Base-by-base conservation (phyloP, 352 stramenopile species). In the Hyaloperonospora brassicae region DNA sequence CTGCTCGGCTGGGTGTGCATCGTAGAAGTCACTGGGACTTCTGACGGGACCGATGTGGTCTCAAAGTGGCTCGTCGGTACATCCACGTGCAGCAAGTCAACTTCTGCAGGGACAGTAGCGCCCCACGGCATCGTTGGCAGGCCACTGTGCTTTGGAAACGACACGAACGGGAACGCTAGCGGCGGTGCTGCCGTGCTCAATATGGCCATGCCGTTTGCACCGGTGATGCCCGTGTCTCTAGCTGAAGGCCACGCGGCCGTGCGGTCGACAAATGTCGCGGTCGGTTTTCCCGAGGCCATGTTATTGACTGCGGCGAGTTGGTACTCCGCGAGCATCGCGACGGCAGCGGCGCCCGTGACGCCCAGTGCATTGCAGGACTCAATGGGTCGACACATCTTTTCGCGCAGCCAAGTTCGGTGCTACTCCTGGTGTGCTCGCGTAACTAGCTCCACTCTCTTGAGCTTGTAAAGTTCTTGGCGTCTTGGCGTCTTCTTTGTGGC, bases 351-450 rank as follows among this genome's bases (percentile, higher is more conserved):
- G 62, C 76, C 76, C 75, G 88, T 87, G 66, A 70, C 79, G 72
- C 76, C 76, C 64, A 90, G 66, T 72, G 80, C 85, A 84, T 90
- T 76, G 50, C 80, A 50, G 39, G 77, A 88, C 73, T 88, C 80
- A 74, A 90, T 90, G 60, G 80, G 80, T 70, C 80, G 77, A 64
- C 80, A 90, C 80, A 88, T 90, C n/a, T n/a, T n/a, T n/a, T n/a
- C n/a, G 67, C 21, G 59, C 14, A 42, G 36, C 36, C n/a, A 13
- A 42, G 36, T 42, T 21, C 5, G 2, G 36, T 42, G 27, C 27
- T 31, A 31, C 27, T 31, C 7, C 27, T 31, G 27, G 27, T 31
- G 27, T 31, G 3, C 27, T 31, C 7, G 27, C 7, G 7, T n/a
- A 31, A 31, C 27, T 31, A 3, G 27, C 7, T 31, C 7, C 27